Percentiles rank a stretch among this genome's conserved stretches.
phyloP scores from a whole-genome alignment of 208 protist species.

The Acanthamoeba comandoni region DNA sequence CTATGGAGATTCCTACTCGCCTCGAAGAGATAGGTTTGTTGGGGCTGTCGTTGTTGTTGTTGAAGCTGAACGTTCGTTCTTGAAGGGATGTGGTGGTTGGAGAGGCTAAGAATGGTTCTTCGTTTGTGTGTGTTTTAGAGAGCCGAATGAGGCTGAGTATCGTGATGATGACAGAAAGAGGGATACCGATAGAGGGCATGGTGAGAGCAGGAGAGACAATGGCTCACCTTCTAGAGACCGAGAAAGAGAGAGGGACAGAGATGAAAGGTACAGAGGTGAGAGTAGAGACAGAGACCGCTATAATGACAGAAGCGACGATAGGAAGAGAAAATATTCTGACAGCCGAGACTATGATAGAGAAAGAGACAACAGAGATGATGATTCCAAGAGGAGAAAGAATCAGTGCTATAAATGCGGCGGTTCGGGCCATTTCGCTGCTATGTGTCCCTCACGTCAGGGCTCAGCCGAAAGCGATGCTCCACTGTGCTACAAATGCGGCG shows the following conservation, averaged over 20 bases:
- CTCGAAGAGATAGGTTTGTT: not conserved
- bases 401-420: constrained; percentile 72
- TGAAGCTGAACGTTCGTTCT: not conserved
- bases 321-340: constrained; percentile 71
- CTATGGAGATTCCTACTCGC: not conserved
- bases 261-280: constrained; percentile 22
- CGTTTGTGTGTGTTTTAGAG: constrained; percentile 38
- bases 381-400: constrained; percentile 71
- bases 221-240: not conserved
- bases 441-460: constrained; percentile 62
- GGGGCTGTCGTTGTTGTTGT: not conserved
- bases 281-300: constrained; percentile 45
- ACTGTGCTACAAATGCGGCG: constrained; percentile 72
- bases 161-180: constrained; percentile 5
- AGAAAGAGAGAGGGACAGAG: constrained; percentile 56
- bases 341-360: constrained; percentile 34
- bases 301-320: constrained; percentile 24
- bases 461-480: constrained; percentile 61
- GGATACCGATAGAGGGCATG: constrained; percentile 15
- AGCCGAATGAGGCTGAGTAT: constrained; percentile 46
- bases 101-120: no score
- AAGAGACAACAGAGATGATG: constrained; percentile 64
- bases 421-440: constrained; percentile 68
- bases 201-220: constrained; percentile 6
- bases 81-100: not conserved